Evolutionary conservation across 1,284 basidiomycete species (phyloP).

Genomic region (Amylostereum areolatum): DNA sequence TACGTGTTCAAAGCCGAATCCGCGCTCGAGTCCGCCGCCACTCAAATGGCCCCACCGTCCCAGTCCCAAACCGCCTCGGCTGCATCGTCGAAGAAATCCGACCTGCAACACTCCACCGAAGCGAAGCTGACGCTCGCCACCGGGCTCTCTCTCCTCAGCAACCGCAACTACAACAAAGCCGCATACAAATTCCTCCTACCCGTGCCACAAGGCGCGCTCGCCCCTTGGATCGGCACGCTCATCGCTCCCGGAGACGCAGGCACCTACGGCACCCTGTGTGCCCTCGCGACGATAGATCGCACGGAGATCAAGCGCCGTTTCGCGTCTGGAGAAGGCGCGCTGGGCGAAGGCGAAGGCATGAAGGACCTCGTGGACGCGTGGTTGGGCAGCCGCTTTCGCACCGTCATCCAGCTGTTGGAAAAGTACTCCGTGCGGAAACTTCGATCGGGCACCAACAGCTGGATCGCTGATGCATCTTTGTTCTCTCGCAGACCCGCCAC

Average conservation of each 20-base stretch:
- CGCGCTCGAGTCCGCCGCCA: constrained; percentile 63
- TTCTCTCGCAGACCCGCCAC: constrained; percentile 55
- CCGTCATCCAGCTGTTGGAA: constrained; percentile 67
- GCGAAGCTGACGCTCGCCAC: constrained; percentile 77
- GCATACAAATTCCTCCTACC: constrained; percentile 65
- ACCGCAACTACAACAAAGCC: constrained; percentile 70
- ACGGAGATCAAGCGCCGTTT: constrained; percentile 35
- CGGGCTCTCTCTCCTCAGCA: constrained; percentile 67
- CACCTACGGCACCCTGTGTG: constrained; percentile 77
- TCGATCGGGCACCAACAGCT: too few species aligned
- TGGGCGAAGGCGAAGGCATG: constrained; percentile 51
- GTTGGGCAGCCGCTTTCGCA: constrained; percentile 77
- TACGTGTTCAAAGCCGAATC: constrained; percentile 91
- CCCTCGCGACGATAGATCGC: constrained; percentile 70
- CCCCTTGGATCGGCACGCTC: constrained; percentile 73
- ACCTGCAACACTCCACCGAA: constrained; percentile 60
- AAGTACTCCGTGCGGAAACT: constrained; percentile 56
- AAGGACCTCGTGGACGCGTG: constrained; percentile 84
- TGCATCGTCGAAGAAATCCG: constrained; percentile 34
- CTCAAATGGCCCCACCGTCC: constrained; percentile 13
- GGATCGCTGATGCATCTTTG: not conserved
- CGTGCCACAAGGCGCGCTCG: constrained; percentile 57
- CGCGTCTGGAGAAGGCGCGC: constrained; percentile 63
- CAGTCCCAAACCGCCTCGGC: constrained; percentile 19
- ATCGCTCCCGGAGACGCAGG: constrained; percentile 76